A percentile compares a stretch with the other conserved stretches of the same genome.
Conservation (phyloP, 352 stramenopile genomes). For the Phytophthora capsici region DNA sequence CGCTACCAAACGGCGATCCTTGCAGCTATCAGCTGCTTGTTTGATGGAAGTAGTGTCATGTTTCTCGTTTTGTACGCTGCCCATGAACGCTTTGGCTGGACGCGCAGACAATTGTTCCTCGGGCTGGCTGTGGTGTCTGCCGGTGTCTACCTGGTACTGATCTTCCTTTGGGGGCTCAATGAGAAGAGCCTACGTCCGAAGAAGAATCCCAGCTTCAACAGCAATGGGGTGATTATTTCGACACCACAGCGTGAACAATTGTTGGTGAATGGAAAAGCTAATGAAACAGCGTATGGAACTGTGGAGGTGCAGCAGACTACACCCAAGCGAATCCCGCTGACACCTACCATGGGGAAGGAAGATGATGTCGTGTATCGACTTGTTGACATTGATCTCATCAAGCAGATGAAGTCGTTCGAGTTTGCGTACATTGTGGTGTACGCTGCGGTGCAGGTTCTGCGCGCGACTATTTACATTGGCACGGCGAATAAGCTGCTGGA, state of each 20-base stretch:
- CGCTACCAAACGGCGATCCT: slow-evolving; percentile 80
- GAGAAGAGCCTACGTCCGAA: slow-evolving; percentile 54
- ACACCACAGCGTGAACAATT: slow-evolving; percentile 37
- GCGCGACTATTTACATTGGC: slow-evolving; percentile 85
- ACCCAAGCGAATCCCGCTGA: slow-evolving; percentile 11
- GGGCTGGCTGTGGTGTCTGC: slow-evolving; percentile 50
- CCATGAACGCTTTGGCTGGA: slow-evolving; percentile 52
- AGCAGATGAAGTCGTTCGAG: slow-evolving; percentile 81
- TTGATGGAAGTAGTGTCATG: slow-evolving; percentile 76
- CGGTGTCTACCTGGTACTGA: slow-evolving; percentile 61
- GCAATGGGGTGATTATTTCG: slow-evolving; percentile 12
- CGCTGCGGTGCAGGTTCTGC: slow-evolving; percentile 76
- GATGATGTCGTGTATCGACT: slow-evolving; percentile 44
- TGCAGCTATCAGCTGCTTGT: slow-evolving; percentile 79
- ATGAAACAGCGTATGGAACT: slow-evolving; percentile 34
- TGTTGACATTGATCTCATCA: slow-evolving; percentile 60
- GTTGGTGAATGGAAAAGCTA: slow-evolving; percentile 30
- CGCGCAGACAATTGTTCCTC: slow-evolving; percentile 58
- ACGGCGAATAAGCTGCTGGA: slow-evolving; percentile 86
- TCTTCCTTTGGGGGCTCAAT: slow-evolving; percentile 83
- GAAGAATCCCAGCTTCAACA: slow-evolving; percentile 18
- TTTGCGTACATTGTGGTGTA: slow-evolving; percentile 82
- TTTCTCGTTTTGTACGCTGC: slow-evolving; percentile 75
- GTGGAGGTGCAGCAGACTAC: slow-evolving; percentile 25
- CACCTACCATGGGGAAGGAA: slow-evolving; percentile 10